These are phyloP conservation scores for Heliosperma pusillum DNA, from an alignment of 148 eudicot species.

Conservation along the genomic window DNA sequence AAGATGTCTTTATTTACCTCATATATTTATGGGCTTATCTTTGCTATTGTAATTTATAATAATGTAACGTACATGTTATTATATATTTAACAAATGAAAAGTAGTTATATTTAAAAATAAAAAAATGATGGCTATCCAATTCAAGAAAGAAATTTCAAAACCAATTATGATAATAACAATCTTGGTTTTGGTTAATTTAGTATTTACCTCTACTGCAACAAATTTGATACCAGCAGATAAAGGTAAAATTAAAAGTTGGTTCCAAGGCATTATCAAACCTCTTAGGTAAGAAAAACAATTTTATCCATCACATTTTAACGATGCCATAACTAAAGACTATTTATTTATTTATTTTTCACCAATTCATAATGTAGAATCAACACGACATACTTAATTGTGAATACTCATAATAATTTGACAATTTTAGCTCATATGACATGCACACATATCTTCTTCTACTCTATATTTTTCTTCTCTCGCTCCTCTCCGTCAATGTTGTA, in stretches of 20 bases:
- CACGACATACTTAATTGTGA: too few relatives aligned
- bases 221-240: slow-evolving; percentile 30
- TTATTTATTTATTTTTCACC: too few relatives aligned
- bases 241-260: slow-evolving; percentile 38
- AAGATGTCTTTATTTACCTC: background rate
- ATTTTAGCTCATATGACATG: too few relatives aligned
- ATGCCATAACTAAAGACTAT: background rate
- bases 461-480: too few relatives aligned
- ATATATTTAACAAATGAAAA: background rate
- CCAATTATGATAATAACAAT: background rate
- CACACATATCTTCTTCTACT: too few relatives aligned
- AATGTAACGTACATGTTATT: too few relatives aligned
- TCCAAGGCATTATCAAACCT: slow-evolving; percentile 23
- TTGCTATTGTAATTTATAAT: too few relatives aligned
- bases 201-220: slow-evolving; percentile 2
- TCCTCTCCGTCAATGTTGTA: too few relatives aligned
- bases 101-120: background rate
- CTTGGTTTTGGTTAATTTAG: background rate
- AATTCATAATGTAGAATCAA: background rate
- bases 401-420: too few relatives aligned
- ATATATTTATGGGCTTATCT: background rate
- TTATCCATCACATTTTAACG: background rate
- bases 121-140: slow-evolving; percentile 10
- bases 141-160: background rate
- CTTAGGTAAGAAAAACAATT: background rate